Percentiles rank a stretch among this genome's conserved stretches.
Evolutionary conservation across 345 rosid species (phyloP).

Genomic region (Melastoma malabathricum): DNA sequence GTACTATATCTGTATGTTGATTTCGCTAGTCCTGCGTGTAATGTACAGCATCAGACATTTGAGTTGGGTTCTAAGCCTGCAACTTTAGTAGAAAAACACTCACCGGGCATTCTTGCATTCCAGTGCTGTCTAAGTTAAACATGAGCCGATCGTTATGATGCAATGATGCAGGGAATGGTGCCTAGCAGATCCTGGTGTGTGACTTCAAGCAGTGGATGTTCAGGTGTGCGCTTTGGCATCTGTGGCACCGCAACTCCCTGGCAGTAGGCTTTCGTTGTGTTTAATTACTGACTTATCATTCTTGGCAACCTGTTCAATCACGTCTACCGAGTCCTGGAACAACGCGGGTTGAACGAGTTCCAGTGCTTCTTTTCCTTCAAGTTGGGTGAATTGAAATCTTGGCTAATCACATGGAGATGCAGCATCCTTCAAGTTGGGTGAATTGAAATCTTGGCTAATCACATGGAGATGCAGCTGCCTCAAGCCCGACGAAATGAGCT

Average conservation of each 20-base stretch:
- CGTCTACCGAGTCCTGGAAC: constrained; percentile 73
- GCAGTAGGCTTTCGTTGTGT: constrained; percentile 32
- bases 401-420: constrained; percentile 89
- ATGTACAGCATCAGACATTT: too few species aligned
- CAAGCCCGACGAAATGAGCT: constrained; percentile 46
- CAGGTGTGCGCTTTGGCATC: constrained; percentile 82
- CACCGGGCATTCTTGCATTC: too few species aligned
- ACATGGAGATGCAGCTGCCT: constrained; percentile 86
- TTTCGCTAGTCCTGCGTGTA: too few species aligned
- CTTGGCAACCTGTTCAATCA: constrained; percentile 49
- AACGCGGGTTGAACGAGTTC: constrained; percentile 77
- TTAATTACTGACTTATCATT: constrained; percentile 40
- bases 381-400: constrained; percentile 67
- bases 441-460: constrained; percentile 85
- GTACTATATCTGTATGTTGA: too few species aligned
- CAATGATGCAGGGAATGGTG: constrained; percentile 38
- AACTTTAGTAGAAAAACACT: too few species aligned
- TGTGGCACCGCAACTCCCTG: constrained; percentile 69
- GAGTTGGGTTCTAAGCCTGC: too few species aligned
- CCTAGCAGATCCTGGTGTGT: constrained; percentile 43
- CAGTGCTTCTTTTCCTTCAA: constrained; percentile 90
- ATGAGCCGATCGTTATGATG: constrained; percentile 33
- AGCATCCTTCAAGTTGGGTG: constrained; percentile 58
- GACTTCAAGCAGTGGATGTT: constrained; percentile 73
- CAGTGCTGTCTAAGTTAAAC: neutral